Evolutionary conservation across 225 moss, liverwort and hornwort genomes (phyloP).

Genomic region (Bryoerythrophyllum caledonicum): DNA sequence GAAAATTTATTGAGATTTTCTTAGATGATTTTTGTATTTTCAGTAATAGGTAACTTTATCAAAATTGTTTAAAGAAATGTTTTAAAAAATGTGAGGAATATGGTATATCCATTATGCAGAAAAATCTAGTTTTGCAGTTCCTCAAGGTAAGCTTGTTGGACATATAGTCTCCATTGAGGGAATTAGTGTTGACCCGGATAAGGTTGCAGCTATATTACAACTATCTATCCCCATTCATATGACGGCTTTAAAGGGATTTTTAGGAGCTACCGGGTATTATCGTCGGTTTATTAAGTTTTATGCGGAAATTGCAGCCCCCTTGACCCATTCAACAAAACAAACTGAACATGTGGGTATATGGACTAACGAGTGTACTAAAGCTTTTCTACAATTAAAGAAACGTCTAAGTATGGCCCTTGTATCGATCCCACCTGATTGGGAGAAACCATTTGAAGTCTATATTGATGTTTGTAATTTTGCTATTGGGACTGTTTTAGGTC

Average conservation of each 20-base stretch:
- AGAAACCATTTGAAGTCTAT: background rate
- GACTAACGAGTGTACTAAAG: background rate
- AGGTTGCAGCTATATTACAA: background rate
- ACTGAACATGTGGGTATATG: background rate
- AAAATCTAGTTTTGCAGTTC: background rate
- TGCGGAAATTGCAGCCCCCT: background rate
- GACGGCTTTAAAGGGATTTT: background rate
- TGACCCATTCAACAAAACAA: background rate
- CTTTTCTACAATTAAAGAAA: background rate
- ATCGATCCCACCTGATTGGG: background rate
- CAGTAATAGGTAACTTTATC: background rate
- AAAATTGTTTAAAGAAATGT: background rate
- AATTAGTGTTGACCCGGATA: background rate
- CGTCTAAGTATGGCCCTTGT: too few relatives aligned
- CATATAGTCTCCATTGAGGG: background rate
- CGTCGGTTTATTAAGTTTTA: background rate
- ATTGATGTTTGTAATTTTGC: background rate
- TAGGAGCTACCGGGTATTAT: too few relatives aligned
- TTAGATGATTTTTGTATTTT: background rate
- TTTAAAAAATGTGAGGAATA: background rate
- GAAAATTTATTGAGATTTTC: too few relatives aligned
- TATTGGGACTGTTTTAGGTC: background rate
- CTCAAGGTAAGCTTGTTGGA: fast-evolving
- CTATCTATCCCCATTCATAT: background rate
- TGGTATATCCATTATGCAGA: background rate